phyloP scores from a whole-genome alignment of 2,329 filamentous ascomycete genomes.

The Aspergillus unguis region DNA sequence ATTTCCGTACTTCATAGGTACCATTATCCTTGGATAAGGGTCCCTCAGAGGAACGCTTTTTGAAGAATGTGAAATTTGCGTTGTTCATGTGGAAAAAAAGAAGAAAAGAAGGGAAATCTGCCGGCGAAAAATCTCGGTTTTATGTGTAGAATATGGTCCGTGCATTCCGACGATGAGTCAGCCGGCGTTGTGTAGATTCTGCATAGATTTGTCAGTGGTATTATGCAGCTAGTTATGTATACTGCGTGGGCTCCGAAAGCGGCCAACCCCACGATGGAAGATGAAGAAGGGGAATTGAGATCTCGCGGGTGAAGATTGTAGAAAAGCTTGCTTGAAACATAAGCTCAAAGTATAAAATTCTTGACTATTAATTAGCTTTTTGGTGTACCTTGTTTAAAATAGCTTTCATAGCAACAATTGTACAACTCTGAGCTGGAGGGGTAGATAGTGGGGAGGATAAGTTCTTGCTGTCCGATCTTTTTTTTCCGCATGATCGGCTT shows the following conservation, averaged over 20 bases:
- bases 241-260: conserved; percentile 14
- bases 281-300: too few relatives aligned
- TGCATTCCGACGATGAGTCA: background rate
- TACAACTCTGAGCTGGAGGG: conserved; percentile 6
- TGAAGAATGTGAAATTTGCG: conserved; percentile 55
- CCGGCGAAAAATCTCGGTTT: conserved; percentile 14
- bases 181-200: too few relatives aligned
- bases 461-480: conserved; percentile 11
- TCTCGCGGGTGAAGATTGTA: background rate
- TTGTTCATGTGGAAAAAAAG: conserved; percentile 52
- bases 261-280: conserved; percentile 8
- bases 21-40: conserved; percentile 2
- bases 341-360: background rate
- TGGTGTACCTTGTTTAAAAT: background rate
- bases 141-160: conserved; percentile 14
- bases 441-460: conserved; percentile 1
- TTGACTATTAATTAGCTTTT: background rate
- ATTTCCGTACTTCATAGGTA: conserved; percentile 57
- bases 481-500: conserved; percentile 10
- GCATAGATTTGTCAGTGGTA: background rate
- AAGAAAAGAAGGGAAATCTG: conserved; percentile 24
- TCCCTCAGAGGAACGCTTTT: conserved; percentile 58
- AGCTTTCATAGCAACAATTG: conserved; percentile 3
- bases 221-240: background rate
- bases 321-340: background rate